Evolutionary conservation across 1,284 basidiomycete species (phyloP).

Genomic region (Polyporus tsugae): DNA sequence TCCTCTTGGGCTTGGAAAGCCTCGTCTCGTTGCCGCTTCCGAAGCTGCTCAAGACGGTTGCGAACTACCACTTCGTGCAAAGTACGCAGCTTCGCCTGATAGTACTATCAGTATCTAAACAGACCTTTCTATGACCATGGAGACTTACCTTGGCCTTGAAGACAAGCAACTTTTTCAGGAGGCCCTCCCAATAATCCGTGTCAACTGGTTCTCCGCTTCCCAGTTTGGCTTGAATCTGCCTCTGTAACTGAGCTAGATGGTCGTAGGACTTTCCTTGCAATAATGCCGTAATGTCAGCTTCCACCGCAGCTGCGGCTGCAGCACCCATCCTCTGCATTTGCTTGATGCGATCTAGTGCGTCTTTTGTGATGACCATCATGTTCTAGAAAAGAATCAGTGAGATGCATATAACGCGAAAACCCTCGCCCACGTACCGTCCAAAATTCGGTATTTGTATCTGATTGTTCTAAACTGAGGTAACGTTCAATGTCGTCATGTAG

Average conservation of each 20-base stretch:
- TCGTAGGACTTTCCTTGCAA: slow-evolving; percentile 85
- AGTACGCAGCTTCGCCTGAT: slow-evolving; percentile 86
- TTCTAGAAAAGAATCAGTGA: slow-evolving; percentile 58
- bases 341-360: slow-evolving; percentile 84
- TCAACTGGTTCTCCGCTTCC: slow-evolving; percentile 94
- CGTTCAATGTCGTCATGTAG: slow-evolving; percentile 94
- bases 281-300: slow-evolving; percentile 78
- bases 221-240: slow-evolving; percentile 89
- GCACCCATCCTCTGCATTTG: slow-evolving; percentile 64
- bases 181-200: slow-evolving; percentile 96
- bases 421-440: slow-evolving; percentile 82
- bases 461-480: slow-evolving; percentile 89
- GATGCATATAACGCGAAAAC: slow-evolving; percentile 11
- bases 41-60: slow-evolving; percentile 94
- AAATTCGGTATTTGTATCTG: slow-evolving; percentile 90
- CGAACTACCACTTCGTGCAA: slow-evolving; percentile 96
- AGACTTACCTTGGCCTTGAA: slow-evolving; percentile 93
- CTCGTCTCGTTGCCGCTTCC: slow-evolving; percentile 94
- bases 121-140: background rate
- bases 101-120: background rate
- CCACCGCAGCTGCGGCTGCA: slow-evolving; percentile 80
- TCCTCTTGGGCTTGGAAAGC: slow-evolving; percentile 93
- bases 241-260: slow-evolving; percentile 85
- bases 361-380: slow-evolving; percentile 97
- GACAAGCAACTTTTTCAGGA: slow-evolving; percentile 93